Percentiles rank a stretch among this genome's conserved stretches.
phyloP scores from a whole-genome alignment of 257 asterid genomes.

The Solanum chmielewskii region DNA sequence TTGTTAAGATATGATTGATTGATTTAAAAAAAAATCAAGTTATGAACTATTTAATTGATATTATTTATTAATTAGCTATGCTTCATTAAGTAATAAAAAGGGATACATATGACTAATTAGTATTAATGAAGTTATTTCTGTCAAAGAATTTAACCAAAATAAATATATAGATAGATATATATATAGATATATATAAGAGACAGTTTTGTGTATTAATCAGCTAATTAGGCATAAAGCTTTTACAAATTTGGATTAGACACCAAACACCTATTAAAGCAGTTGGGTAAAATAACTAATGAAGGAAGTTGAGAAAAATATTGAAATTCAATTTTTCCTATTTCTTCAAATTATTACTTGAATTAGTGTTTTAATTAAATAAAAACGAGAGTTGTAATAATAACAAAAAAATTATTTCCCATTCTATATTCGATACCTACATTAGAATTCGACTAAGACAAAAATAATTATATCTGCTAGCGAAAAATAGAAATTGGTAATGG shows the following conservation, averaged over 20 bases:
- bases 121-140: neutral
- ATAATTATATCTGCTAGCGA: no score
- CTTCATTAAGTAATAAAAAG: neutral
- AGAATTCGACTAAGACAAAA: neutral
- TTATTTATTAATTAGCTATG: neutral
- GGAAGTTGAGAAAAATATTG: neutral
- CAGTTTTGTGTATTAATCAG: neutral
- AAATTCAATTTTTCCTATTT: neutral
- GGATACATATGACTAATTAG: neutral
- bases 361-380: no score
- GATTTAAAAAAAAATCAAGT: neutral
- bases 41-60: neutral
- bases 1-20: neutral
- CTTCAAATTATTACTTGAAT: neutral
- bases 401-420: no score
- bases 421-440: no score
- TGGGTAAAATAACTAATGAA: neutral
- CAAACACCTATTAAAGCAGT: neutral
- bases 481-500: no score
- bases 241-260: neutral
- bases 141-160: neutral
- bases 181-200: neutral
- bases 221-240: neutral
- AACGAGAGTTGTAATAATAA: neutral
- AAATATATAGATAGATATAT: no score